Base-by-base conservation (phyloP, 805 yeast genomes). In the Metschnikowia chrysomelidarum region DNA sequence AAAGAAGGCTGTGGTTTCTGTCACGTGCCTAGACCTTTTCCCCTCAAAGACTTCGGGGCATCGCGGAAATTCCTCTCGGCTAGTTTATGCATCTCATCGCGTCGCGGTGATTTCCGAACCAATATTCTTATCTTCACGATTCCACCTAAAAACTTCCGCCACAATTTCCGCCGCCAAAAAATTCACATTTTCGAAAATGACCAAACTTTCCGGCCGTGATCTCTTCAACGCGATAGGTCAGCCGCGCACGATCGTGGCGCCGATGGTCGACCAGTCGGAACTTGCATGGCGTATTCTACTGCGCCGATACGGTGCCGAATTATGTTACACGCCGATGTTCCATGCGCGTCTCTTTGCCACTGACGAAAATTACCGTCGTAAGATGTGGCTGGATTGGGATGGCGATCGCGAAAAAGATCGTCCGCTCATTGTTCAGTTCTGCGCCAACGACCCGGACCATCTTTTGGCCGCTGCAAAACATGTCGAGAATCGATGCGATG, bases 241-340 rank as follows among this genome's bases (percentile, higher is more conserved):
- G 15, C 98, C 98, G 2, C 75, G 69, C 32, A 86, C 83, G 45
- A 81, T 93, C 17, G 93, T 93, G 14, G 98, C 98, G 3, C 99
- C 99, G 2, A 91, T 93, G 97, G 99, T 93, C 13, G 99, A 93
- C 59, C 97, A 88, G 48, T 80, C 91, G 3, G 99, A 93, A 54
- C 70, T 93, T 13, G 98, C 95, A 2, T 93, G 98, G 98, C 71
- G 99, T 46, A 73, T 86, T 12, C 65, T 93, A 11, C 84, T 95
- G 3, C 72, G 98, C 37, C 69, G 73, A 40, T 82, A 89, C 51
- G 99, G 99, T 3, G 98, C 98, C 0, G 87, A 88, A 2, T 66
- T 93, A 21, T 87, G 96, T 53, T 93, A 91, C 53, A 86, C 98
- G 0, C 99, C 99, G 3, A 93, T 93, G 99, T 76, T 84, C 47